Conservation (phyloP, 495 filamentous ascomycete species). For the Penicillium paradoxum region DNA sequence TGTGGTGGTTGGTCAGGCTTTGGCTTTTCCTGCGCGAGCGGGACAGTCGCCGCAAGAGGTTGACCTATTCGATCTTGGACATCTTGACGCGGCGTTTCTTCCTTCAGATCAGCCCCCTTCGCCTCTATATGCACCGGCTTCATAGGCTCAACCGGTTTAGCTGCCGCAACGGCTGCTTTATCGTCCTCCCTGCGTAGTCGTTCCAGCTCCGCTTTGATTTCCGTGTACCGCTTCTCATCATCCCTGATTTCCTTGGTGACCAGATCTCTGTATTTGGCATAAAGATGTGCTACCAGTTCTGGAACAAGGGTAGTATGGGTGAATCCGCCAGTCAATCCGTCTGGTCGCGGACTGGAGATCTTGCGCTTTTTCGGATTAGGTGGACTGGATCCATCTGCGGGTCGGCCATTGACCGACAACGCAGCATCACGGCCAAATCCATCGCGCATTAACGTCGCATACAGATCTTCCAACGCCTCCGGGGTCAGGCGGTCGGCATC, state of each 20-base stretch:
- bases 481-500: slow-evolving; percentile 69
- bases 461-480: slow-evolving; percentile 72
- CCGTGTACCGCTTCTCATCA: slow-evolving; percentile 64
- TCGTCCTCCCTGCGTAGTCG: slow-evolving; percentile 58
- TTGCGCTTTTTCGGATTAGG: slow-evolving; percentile 67
- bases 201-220: slow-evolving; percentile 60
- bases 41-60: background rate
- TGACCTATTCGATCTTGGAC: slow-evolving; percentile 6
- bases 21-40: slow-evolving; percentile 11
- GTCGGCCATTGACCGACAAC: slow-evolving; percentile 23
- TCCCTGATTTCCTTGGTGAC: slow-evolving; percentile 64
- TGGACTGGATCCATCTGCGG: slow-evolving; percentile 23
- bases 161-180: slow-evolving; percentile 30
- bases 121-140: slow-evolving; percentile 27
- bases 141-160: slow-evolving; percentile 11
- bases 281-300: slow-evolving; percentile 63
- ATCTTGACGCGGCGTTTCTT: slow-evolving; percentile 18
- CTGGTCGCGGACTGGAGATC: slow-evolving; percentile 57
- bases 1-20: slow-evolving; percentile 15
- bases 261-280: slow-evolving; percentile 65
- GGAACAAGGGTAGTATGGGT: slow-evolving; percentile 63
- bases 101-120: slow-evolving; percentile 34
- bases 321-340: slow-evolving; percentile 53
- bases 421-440: slow-evolving; percentile 46
- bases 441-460: slow-evolving; percentile 69